Evolutionary conservation across 352 stramenopile species (phyloP).

Genomic region (Globisporangium nodosum): DNA sequence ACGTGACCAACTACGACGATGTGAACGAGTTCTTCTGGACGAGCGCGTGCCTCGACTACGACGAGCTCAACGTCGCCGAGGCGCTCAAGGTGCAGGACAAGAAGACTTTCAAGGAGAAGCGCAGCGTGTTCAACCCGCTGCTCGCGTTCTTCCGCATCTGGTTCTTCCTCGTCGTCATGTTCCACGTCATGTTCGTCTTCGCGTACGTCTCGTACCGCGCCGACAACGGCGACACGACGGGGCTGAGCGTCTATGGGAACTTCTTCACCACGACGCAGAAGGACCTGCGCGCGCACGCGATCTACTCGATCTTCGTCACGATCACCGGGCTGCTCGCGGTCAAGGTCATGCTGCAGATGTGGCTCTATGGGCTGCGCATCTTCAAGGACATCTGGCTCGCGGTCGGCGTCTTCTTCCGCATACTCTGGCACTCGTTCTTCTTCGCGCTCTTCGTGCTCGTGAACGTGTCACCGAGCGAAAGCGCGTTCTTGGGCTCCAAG

Average conservation of each 20-base stretch:
- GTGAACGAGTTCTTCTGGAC: constrained; percentile 90
- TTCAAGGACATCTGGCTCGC: constrained; percentile 65
- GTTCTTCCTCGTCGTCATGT: constrained; percentile 76
- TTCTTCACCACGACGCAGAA: constrained; percentile 47
- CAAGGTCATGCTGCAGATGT: constrained; percentile 73
- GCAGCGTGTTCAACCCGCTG: constrained; percentile 80
- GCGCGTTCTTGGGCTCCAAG: constrained; percentile 33
- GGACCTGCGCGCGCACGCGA: constrained; percentile 58
- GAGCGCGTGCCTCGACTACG: constrained; percentile 50
- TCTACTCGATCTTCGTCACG: constrained; percentile 68
- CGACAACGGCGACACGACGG: constrained; percentile 32
- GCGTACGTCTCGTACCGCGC: constrained; percentile 70
- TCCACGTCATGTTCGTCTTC: constrained; percentile 63
- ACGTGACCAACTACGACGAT: constrained; percentile 87
- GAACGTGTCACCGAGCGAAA: constrained; percentile 53
- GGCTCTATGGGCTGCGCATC: constrained; percentile 56
- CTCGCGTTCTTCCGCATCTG: constrained; percentile 80
- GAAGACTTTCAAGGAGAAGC: constrained; percentile 88
- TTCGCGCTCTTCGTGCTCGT: constrained; percentile 58
- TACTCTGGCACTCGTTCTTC: constrained; percentile 76
- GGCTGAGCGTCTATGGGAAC: constrained; percentile 56
- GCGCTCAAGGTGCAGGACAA: constrained; percentile 47
- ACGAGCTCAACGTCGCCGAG: constrained; percentile 65
- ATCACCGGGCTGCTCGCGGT: constrained; percentile 46
- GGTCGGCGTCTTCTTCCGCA: constrained; percentile 51